Evolutionary conservation across 306 rosid species (phyloP), one percentile per base, ranked within the genome.

Genomic region (Quercus wislizeni): DNA sequence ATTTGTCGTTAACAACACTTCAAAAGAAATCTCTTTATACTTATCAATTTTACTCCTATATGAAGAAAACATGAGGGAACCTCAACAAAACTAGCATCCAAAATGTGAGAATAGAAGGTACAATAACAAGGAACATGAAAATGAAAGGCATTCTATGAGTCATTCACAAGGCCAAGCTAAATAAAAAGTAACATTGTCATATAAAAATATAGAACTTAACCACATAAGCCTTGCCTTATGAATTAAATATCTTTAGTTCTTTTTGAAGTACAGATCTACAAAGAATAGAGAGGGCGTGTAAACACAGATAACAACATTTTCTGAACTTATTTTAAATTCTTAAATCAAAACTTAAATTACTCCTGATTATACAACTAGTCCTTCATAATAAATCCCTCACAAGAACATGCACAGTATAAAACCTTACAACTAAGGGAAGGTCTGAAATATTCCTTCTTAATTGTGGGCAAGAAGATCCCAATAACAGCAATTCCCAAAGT

Each of bases 391-490:
- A 55, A 20, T 28, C 61, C 56, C 70, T 13, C 14, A 55, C 51
- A 25, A 55, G 49, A 54, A 19, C 20, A 61, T 55, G 57, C 31
- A 62, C 10, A 55, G n/a, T 38, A 71, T 12, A 58, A 46, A 72
- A 25, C n/a, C 23, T 59, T 28, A 31, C 21, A 70, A 21, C 69
- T 74, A 69, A 33, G 49, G 54, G 63, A 63, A 63, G 43, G 2
- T 28, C 7, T 38, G 7, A 13, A 64, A 74, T 28, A 30, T 59
- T 4, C 55, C 10, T 18, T 25, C 15, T 18, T 25, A 63, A 19
- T 64, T 54, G 69, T 51, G 69, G 69, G 62, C 21, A 74, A 67
- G 55, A 49, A 46, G 21, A 74, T 71, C 56, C 64, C 9, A 64
- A 43, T 11, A 28, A 30, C 78, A 63, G 49, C 58, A 3, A 57